Percentiles rank a stretch among this genome's conserved stretches.
Evolutionary conservation across 345 rosid species (phyloP).

Genomic region (Cardiospermum halicacabum): DNA sequence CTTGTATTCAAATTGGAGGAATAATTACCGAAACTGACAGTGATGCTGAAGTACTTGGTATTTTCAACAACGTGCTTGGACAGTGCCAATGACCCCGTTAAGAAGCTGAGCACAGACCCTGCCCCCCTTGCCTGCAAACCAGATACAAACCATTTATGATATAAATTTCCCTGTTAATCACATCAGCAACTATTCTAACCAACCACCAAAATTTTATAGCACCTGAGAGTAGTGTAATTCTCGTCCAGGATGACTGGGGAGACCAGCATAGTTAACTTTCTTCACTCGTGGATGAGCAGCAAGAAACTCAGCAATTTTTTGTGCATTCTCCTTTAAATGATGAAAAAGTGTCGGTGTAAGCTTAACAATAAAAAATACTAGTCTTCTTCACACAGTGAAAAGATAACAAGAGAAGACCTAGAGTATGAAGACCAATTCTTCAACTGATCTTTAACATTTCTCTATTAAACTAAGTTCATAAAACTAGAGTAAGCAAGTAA

Average conservation of each 20-base stretch:
- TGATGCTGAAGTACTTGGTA: conserved; percentile 85
- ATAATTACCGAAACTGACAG: conserved; percentile 90
- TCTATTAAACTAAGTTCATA: not conserved
- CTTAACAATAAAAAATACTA: not conserved
- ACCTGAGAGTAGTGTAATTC: conserved; percentile 94
- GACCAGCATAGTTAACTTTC: conserved; percentile 84
- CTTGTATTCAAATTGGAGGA: conserved; percentile 10
- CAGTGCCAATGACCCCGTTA: conserved; percentile 82
- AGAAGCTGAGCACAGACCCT: conserved; percentile 89
- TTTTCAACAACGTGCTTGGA: conserved; percentile 86
- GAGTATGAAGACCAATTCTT: not conserved
- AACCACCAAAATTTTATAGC: not conserved
- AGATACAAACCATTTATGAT: not conserved
- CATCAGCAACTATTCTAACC: not conserved
- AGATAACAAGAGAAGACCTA: not conserved
- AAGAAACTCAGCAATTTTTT: conserved; percentile 81
- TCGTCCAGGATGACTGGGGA: conserved; percentile 77
- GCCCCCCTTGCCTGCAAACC: conserved; percentile 84
- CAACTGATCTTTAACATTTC: not conserved
- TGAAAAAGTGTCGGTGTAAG: conserved; percentile 1
- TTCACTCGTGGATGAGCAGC: conserved; percentile 76
- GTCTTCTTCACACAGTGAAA: not conserved
- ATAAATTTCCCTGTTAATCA: not conserved
- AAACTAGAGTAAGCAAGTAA: not conserved
- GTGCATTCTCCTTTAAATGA: conserved; percentile 67